These are phyloP conservation scores for Saturnispora silvae DNA, from an alignment of 805 yeast genomes.

Conservation along the genomic window DNA sequence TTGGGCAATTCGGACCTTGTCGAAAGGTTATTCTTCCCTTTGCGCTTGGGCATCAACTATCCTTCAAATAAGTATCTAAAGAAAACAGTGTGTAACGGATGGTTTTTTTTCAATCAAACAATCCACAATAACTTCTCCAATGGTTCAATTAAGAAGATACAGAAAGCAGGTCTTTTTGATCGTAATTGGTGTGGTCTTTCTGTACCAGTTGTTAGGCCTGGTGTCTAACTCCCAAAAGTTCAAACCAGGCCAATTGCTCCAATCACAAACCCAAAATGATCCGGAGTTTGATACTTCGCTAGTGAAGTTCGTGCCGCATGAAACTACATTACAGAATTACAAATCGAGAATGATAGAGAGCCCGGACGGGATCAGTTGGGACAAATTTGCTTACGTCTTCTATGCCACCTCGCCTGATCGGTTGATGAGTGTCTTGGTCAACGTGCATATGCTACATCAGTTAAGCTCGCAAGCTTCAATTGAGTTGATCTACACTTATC, in stretches of 20 bases:
- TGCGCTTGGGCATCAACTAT: too few relatives aligned
- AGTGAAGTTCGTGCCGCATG: slow-evolving; percentile 15
- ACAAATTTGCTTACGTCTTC: slow-evolving; percentile 43
- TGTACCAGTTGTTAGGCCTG: neutral
- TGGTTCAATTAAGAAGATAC: slow-evolving; percentile 3
- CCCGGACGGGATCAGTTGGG: slow-evolving; percentile 28
- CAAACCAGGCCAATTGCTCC: neutral
- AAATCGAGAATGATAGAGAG: slow-evolving; percentile 7
- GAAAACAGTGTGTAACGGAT: too few relatives aligned
- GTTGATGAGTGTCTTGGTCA: slow-evolving; percentile 41
- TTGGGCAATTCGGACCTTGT: too few relatives aligned
- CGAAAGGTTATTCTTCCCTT: too few relatives aligned
- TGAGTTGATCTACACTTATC: slow-evolving; percentile 31
- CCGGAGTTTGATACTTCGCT: slow-evolving; percentile 11
- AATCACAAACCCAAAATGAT: neutral
- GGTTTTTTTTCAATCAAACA: too few relatives aligned
- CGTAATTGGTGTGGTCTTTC: neutral
- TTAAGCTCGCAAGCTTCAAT: slow-evolving; percentile 31
- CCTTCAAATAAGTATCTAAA: too few relatives aligned
- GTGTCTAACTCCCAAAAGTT: neutral
- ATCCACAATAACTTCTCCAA: too few relatives aligned
- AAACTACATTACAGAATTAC: slow-evolving; percentile 13
- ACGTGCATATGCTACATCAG: slow-evolving; percentile 31
- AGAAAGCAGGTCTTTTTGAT: neutral
- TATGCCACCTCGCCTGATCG: slow-evolving; percentile 47